Percentiles rank a stretch among this genome's conserved stretches.
Conservation (phyloP, 2,329 filamentous ascomycete genomes). For the Venturia oleaginea region DNA sequence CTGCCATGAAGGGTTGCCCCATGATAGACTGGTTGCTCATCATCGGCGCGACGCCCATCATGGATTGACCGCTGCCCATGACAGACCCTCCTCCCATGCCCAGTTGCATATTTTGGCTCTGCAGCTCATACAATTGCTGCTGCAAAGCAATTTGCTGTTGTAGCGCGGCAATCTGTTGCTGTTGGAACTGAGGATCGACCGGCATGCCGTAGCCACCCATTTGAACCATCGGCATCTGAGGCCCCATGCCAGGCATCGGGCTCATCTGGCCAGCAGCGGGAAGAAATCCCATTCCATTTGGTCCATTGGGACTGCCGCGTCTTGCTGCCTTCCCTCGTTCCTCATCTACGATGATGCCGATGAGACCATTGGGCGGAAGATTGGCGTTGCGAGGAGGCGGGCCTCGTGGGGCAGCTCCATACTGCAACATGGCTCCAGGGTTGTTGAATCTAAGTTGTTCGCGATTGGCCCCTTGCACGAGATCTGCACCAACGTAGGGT, state of each 20-base stretch:
- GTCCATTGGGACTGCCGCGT: slow-evolving; percentile 63
- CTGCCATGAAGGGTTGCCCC: slow-evolving; percentile 1
- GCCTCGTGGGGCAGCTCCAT: slow-evolving; percentile 13
- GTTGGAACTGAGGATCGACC: slow-evolving; percentile 5
- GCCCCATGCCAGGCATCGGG: not conserved
- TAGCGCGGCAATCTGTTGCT: slow-evolving; percentile 6
- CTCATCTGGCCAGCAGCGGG: slow-evolving; percentile 4
- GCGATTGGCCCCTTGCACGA: slow-evolving; percentile 62
- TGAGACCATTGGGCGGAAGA: slow-evolving; percentile 64
- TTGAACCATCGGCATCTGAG: slow-evolving; percentile 1
- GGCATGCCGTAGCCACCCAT: slow-evolving; percentile 5
- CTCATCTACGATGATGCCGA: slow-evolving; percentile 81
- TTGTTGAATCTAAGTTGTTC: slow-evolving; percentile 59
- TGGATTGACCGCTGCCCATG: slow-evolving; percentile 9
- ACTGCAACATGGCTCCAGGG: slow-evolving; percentile 13
- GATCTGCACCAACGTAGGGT: slow-evolving; percentile 63
- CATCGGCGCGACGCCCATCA: slow-evolving; percentile 8
- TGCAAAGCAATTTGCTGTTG: slow-evolving; percentile 12
- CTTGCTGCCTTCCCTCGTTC: slow-evolving; percentile 70
- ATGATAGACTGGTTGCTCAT: not conserved
- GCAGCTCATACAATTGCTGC: slow-evolving; percentile 17
- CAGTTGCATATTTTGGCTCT: slow-evolving; percentile 24
- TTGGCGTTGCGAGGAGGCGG: slow-evolving; percentile 22
- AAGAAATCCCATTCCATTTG: slow-evolving; percentile 18
- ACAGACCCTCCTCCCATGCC: slow-evolving; percentile 17